Conservation (phyloP, 2,329 filamentous ascomycete species). For the Neonectria coccinea region DNA sequence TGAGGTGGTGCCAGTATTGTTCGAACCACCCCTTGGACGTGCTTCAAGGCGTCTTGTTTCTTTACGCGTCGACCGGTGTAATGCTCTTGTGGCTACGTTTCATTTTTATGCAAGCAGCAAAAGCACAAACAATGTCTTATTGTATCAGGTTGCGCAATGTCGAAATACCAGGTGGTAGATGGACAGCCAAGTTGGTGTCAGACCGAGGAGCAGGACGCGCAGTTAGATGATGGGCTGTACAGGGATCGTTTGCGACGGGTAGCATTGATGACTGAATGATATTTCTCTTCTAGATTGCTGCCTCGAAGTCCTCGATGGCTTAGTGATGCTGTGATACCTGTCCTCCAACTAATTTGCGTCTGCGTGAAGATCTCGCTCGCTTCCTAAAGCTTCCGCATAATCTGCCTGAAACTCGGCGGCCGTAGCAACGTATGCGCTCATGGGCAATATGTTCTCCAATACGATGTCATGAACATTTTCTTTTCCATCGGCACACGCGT, state of each 20-base stretch:
- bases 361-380: background rate
- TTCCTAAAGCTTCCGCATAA: constrained; percentile 1
- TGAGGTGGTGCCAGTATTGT: constrained; percentile 23
- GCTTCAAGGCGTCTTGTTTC: constrained; percentile 25
- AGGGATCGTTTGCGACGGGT: constrained; percentile 29
- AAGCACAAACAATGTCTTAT: constrained; percentile 15
- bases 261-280: constrained; percentile 47
- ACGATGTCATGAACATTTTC: constrained; percentile 13
- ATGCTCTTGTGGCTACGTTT: constrained; percentile 38
- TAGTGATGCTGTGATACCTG: background rate
- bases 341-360: background rate
- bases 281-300: constrained; percentile 36
- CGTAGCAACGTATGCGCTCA: constrained; percentile 6
- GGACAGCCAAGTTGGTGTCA: constrained; percentile 2
- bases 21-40: constrained; percentile 22
- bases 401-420: constrained; percentile 12
- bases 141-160: constrained; percentile 34
- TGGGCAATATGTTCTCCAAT: background rate
- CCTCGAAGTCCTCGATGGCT: background rate
- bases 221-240: constrained; percentile 40
- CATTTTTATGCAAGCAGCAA: constrained; percentile 20
- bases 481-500: constrained; percentile 21
- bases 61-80: constrained; percentile 34
- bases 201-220: constrained; percentile 26
- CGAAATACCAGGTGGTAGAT: constrained; percentile 26